Evolutionary conservation across 2,329 filamentous ascomycete genomes (phyloP), one percentile per base, ranked within the genome.

Genomic region (Lasiodiplodia sp.): DNA sequence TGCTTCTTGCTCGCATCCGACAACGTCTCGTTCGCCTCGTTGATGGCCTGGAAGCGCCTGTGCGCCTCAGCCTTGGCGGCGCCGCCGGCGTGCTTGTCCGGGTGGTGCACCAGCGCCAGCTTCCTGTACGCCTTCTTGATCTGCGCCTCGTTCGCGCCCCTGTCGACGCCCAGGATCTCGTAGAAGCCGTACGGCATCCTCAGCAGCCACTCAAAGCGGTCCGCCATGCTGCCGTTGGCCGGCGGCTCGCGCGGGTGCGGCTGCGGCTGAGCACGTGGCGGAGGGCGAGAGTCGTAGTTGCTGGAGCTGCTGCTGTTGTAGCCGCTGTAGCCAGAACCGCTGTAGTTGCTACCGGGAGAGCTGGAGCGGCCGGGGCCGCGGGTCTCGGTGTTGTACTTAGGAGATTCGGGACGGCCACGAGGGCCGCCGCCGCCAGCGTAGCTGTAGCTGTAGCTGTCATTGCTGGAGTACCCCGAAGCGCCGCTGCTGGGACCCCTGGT

Each of bases 71-170:
- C 51, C 49, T 53, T n/a, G 8, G 53, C 40, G 16, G 11, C 18
- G 2, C 16, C 40, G 12, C n/a, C 7, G 3, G 14, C 4, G 34
- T 56, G 40, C 28, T 21, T 16, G 14, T 66, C 63, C 2, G 63
- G 63, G 28, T 66, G 63, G 38, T 66, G 63, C 63, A 4, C 10
- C 3, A 66, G 14, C 2, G 63, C 34, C 1, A 66, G 49, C 51
- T 21, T 44, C 21, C 21, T n/a, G 25, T 66, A 66, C 7, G 51
- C 49, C 14, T 53, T 55, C 34, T 16, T 55, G 52, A 66, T 55
- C 12, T 66, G 49, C 6, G n/a, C 37, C 14, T 47, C 12, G 8
- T 21, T 31, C 16, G 63, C 63, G 16, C 5, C 6, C 3, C 49
- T 7, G 14, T 3, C 4, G 12, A 66, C 49, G 18, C 38, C 49